Evolutionary conservation across 1,284 basidiomycete species (phyloP).

Genomic region (Tylopilus sp.): DNA sequence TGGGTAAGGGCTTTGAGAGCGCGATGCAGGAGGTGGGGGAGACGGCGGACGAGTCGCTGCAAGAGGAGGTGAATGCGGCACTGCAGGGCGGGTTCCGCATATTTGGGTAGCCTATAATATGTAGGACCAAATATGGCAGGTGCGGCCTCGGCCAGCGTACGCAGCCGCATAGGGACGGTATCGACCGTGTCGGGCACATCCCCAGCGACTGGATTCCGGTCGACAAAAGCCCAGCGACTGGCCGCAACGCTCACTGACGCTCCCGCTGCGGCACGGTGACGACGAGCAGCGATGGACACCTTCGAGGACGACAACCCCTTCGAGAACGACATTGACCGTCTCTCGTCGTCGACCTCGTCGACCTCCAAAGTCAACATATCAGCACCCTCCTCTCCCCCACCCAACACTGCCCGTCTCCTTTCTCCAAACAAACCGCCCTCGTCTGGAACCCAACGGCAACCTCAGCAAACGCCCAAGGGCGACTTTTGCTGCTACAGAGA

Average conservation of each 20-base stretch:
- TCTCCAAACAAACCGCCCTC: conserved; percentile 52
- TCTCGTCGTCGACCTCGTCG: conserved; percentile 64
- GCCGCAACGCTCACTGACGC: neutral
- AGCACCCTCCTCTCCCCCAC: conserved; percentile 60
- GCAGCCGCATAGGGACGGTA: conserved; percentile 1
- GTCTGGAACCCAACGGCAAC: conserved; percentile 50
- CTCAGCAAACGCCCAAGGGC: conserved; percentile 55
- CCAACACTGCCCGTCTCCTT: conserved; percentile 41
- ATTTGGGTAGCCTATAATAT: conserved; percentile 50
- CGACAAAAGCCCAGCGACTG: too few species aligned
- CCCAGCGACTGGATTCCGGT: too few species aligned
- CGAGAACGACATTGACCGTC: conserved; percentile 59
- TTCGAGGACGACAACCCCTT: conserved; percentile 83
- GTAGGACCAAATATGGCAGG: conserved; percentile 32
- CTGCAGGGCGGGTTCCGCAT: conserved; percentile 50
- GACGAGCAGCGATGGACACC: conserved; percentile 50
- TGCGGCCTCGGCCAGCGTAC: conserved; percentile 8
- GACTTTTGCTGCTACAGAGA: conserved; percentile 77
- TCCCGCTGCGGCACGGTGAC: neutral
- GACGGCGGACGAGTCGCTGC: conserved; percentile 23
- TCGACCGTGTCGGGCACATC: neutral
- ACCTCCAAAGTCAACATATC: conserved; percentile 61
- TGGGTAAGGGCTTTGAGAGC: conserved; percentile 67
- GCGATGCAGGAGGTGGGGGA: conserved; percentile 25
- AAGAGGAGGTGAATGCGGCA: conserved; percentile 33